Evolutionary conservation across 2,329 filamentous ascomycete species (phyloP), one percentile per base, ranked within the genome.

Genomic region (Alternaria burnsii): DNA sequence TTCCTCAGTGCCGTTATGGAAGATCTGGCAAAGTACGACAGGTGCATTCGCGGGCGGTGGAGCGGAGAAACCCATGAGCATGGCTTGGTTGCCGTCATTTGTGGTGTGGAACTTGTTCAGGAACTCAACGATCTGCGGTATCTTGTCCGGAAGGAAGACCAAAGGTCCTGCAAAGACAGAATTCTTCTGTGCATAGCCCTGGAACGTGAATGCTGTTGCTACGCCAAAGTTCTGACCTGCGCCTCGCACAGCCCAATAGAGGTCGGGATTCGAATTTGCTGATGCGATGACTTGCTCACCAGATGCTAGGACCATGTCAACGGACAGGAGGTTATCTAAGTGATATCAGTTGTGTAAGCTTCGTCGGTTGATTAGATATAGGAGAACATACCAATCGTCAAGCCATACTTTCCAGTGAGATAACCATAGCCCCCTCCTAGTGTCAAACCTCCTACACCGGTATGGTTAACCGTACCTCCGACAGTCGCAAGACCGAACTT

Each of bases 381-480:
- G 24, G n/a, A 24, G 3, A 14, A 60, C 52, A 44, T 81, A 72
- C 86, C 85, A 51, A 86, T 83, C 0, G 80, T 80, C 7, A 89
- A 78, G 0, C 88, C 88, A 53, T 86, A 78, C 32, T 79, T 76
- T 1, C 85, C 84, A 26, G 81, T 83, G 16, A 89, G 76, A 73
- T 84, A 83, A 1, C 88, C 86, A 67, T 86, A 87, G 1, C 87
- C 87, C 24, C 87, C 87, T 1, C 86, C 86, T 72, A 78, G 59
- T 1, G 74, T 77, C 14, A 89, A 76, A 0, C 86, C 88, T 2
- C 86, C 87, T 6, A 89, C 84, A 6, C 88, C 87, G 1, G 87
- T 89, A 63, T 89, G 85, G 42, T 85, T 85, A 10, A 89, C 86
- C 0, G 87, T 88, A 3, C 88, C 88, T 9, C 87, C 87, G 0